phyloP scores from a whole-genome alignment of 2,329 filamentous ascomycete species.

The Massarina eburnea region DNA sequence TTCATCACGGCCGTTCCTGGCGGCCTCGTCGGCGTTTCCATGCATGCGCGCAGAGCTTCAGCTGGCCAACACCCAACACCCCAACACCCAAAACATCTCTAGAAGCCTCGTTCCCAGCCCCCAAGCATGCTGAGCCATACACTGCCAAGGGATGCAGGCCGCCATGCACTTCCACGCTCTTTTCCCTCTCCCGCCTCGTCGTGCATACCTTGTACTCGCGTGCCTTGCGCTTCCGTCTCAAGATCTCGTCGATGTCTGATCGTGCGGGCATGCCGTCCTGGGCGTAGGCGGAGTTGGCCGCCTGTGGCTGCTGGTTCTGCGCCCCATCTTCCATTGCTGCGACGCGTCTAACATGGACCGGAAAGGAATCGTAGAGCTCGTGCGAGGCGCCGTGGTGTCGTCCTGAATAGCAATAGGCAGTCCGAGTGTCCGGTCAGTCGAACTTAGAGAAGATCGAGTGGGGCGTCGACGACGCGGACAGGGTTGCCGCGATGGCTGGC shows the following conservation, averaged over 20 bases:
- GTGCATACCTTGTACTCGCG: slow-evolving; percentile 51
- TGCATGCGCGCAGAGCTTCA: not conserved
- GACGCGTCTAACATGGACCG: slow-evolving; percentile 15
- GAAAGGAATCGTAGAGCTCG: slow-evolving; percentile 18
- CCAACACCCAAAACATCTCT: not conserved
- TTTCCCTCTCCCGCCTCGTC: not conserved
- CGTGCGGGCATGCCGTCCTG: slow-evolving; percentile 43
- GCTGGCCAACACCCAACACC: not conserved
- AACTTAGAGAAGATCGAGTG: slow-evolving; percentile 5
- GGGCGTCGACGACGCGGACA: slow-evolving; percentile 3
- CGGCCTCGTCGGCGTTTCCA: not conserved
- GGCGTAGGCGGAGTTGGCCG: slow-evolving; percentile 16
- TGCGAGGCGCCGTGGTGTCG: slow-evolving; percentile 4
- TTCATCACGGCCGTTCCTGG: not conserved
- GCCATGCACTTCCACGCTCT: not conserved
- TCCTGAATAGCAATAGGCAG: not conserved
- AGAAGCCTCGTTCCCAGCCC: too few relatives aligned
- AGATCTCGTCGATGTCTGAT: slow-evolving; percentile 52
- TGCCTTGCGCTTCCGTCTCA: slow-evolving; percentile 54
- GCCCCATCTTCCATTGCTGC: slow-evolving; percentile 35
- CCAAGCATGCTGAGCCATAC: too few relatives aligned
- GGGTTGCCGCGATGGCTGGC: not conserved
- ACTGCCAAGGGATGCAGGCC: too few relatives aligned
- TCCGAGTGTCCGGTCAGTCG: not conserved
- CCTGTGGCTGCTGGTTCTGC: slow-evolving; percentile 26